phyloP scores from a whole-genome alignment of 257 asterid genomes.

The Rhazya stricta region DNA sequence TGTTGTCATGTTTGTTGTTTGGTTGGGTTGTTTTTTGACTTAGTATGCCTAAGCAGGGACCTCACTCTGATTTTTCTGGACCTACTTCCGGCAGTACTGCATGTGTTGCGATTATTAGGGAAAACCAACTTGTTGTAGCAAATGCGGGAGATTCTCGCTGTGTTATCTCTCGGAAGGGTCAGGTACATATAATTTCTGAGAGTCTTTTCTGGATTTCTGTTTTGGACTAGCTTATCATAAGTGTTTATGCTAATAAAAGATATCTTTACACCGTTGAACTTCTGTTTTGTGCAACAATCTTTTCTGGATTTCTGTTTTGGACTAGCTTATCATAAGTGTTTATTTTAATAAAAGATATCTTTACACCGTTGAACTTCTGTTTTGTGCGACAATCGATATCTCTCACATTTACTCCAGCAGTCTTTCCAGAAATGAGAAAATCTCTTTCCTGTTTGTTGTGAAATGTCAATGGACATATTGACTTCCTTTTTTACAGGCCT shows the following conservation, averaged over 20 bases:
- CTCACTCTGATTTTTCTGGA: slow-evolving; percentile 92
- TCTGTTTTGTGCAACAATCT: background rate
- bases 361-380: background rate
- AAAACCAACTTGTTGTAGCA: slow-evolving; percentile 74
- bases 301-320: background rate
- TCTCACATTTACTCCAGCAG: background rate
- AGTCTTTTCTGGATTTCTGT: background rate
- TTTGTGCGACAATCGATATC: background rate
- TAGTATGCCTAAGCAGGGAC: slow-evolving; percentile 53
- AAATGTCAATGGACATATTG: slow-evolving; percentile 1
- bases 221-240: background rate
- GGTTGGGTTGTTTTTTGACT: slow-evolving; percentile 4
- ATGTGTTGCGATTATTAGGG: slow-evolving; percentile 83
- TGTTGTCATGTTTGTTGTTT: slow-evolving; percentile 4
- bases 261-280: background rate
- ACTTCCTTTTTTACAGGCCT: slow-evolving; percentile 50
- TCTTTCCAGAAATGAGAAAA: background rate
- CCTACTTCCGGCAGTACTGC: slow-evolving; percentile 97
- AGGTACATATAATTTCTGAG: slow-evolving; percentile 41
- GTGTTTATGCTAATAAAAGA: background rate
- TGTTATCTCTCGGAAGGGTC: slow-evolving; percentile 93
- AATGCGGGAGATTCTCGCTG: slow-evolving; percentile 99
- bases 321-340: background rate
- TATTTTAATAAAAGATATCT: background rate
- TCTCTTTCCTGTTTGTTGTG: background rate